Base-by-base conservation (phyloP, 1,139 yeast genomes). In the Pichia sp. region DNA sequence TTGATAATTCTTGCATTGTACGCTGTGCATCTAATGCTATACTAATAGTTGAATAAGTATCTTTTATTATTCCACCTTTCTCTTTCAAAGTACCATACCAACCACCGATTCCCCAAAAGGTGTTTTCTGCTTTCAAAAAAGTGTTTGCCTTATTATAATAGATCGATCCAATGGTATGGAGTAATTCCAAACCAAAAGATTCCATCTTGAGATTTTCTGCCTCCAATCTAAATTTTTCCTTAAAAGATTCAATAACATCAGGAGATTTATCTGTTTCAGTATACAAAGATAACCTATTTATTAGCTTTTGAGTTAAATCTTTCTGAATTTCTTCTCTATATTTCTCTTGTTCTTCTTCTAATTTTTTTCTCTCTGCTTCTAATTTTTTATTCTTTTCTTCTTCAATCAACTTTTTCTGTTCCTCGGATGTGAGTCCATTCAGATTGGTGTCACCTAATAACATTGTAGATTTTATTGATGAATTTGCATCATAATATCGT, bases 21-120 rank as follows among this genome's bases (percentile, higher is more conserved):
- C 72, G 73, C 61, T 89, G 96, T 0, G 96, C 97, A 61, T 91
- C 97, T 43, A 91, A 63, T 0, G 97, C 97, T 19, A 83, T 73
- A 7, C 88, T 75, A 12, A 91, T 84, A 0, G 96, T 85, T 53
- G 78, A 79, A 67, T 86, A 83, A 1, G 96, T 86, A 52, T 91
- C 97, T 67, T 84, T 83, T 25, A 86, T 77, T 30, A 85, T 80
- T 1, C 86, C 81, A 30, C 96, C 96, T 60, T 88, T 88, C 50
- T 93, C 97, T 58, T 84, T 84, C 54, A 89, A 70, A 21, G 83
- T 72, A 57, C 85, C 80, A 70, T 88, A 82, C 60, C 91, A 74
- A 1, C 96, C 95, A 10, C 95, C 91, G 53, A 88, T 70, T 2
- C 96, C 96, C 47, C 84, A 69, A 48, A 84, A 76, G 6, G 60